Conservation (phyloP, 495 filamentous ascomycete genomes). For the Chaetomium tenue region DNA sequence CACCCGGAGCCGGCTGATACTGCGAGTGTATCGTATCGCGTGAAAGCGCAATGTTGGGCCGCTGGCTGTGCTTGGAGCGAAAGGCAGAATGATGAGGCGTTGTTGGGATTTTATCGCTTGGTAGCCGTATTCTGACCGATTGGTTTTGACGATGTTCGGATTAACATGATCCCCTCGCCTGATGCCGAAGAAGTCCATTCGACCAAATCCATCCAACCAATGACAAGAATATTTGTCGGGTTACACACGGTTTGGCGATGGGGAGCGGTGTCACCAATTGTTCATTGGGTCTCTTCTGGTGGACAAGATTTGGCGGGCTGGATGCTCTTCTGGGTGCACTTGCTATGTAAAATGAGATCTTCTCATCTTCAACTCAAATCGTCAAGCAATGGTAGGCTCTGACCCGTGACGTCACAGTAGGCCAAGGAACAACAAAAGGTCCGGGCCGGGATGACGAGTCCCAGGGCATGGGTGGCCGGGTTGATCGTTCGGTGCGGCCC, state of each 20-base stretch:
- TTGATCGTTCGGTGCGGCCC: too few species aligned
- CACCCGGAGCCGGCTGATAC: not conserved
- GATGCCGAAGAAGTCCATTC: not conserved
- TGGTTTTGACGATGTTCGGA: not conserved
- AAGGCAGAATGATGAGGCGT: not conserved
- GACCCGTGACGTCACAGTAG: too few species aligned
- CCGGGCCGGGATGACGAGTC: too few species aligned
- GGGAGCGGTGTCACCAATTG: not conserved
- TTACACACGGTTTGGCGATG: slow-evolving; percentile 1
- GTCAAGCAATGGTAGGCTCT: too few species aligned
- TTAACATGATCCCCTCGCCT: not conserved
- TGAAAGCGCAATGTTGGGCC: not conserved
- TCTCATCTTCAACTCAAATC: too few species aligned
- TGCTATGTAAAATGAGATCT: too few species aligned
- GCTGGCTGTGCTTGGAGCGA: not conserved
- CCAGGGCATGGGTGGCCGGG: too few species aligned
- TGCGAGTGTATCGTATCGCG: not conserved
- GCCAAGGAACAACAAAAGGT: too few species aligned
- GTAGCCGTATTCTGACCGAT: not conserved
- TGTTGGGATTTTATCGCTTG: not conserved
- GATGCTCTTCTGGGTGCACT: too few species aligned
- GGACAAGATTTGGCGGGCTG: too few species aligned
- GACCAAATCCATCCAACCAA: not conserved
- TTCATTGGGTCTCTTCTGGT: not conserved
- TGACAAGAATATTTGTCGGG: not conserved